Evolutionary conservation across 139 green algal species (phyloP), one percentile per base, ranked within the genome.

Genomic region (Parachlorella kessleri): DNA sequence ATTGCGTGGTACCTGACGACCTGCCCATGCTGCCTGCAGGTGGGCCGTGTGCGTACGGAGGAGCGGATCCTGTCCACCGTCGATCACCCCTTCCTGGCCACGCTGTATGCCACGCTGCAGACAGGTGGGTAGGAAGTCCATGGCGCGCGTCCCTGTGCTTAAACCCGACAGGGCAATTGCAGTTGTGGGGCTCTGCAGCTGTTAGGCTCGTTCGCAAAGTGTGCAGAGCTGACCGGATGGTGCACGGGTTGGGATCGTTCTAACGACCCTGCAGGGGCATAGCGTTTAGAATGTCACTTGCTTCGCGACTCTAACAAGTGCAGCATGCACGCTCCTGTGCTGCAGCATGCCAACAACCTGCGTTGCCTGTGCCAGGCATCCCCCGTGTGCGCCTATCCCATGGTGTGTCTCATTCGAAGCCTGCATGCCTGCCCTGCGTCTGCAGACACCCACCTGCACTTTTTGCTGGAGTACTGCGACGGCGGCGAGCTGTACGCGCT

Each of bases 21-120:
- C 70, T 75, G 30, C 26, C 1, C n/a, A 41, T 3, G 1, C 35
- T 8, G 5, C 30, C 3, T 66, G 6, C 75, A 82, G 85, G 74
- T 98, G 63, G 85, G 93, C 68, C 91, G 97, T 33, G 94, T 98
- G 63, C 85, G 95, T 39, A 98, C 96, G 3, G 97, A 99, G 86
- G 83, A 91, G 72, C 72, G 70, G 38, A 98, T 99, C 74, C 90
- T 99, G 70, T 72, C 82, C 4, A 67, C 39, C 0, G 90, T 97
- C 53, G 97, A 99, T 88, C 96, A 99, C 81, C 97, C 96, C 55
- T 99, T 99, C 88, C 88, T 99, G 76, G 94, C 95, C 40, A 97
- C 89, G 9, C 88, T 98, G 32, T 99, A 98, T 82, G 93, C 86
- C 76, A 95, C 94, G 65, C 94, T 99, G 67, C 91, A 98, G 85